Evolutionary conservation across 2,329 filamentous ascomycete genomes (phyloP).

Genomic region (Phaeosphaeriaceae sp.): DNA sequence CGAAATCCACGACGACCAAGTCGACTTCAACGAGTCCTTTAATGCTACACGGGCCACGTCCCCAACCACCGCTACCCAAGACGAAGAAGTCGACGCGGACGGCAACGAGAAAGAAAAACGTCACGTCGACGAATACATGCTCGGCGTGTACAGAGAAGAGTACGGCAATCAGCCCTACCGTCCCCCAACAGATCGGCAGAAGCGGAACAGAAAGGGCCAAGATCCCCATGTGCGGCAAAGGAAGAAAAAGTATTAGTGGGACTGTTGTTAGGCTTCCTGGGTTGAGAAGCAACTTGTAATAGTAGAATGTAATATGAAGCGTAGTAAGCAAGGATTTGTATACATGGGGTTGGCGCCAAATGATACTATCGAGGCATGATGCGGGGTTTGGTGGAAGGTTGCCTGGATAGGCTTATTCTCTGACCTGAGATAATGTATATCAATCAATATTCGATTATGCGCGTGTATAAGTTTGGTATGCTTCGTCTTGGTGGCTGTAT

Average conservation of each 20-base stretch:
- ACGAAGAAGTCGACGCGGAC: constrained; percentile 22
- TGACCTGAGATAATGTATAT: no score
- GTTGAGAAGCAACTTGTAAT: constrained; percentile 1
- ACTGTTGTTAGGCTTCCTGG: no score
- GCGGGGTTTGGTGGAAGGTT: no score
- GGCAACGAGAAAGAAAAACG: constrained; percentile 23
- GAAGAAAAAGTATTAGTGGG: constrained; percentile 37
- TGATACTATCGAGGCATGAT: no score
- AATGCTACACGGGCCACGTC: constrained; percentile 34
- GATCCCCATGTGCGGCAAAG: constrained; percentile 39
- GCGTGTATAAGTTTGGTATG: no score
- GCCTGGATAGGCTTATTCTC: no score
- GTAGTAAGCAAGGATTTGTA: not conserved
- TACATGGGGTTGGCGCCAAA: not conserved
- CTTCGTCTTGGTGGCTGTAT: no score
- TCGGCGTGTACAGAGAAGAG: constrained; percentile 37
- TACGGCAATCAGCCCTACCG: constrained; percentile 42
- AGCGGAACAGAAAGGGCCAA: constrained; percentile 35
- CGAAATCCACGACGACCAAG: constrained; percentile 53
- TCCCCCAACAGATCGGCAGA: constrained; percentile 42
- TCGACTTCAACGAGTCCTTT: constrained; percentile 45
- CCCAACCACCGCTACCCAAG: constrained; percentile 21
- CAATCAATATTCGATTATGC: no score
- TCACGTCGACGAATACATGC: constrained; percentile 48
- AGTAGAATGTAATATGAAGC: constrained; percentile 1